Evolutionary conservation across 2,329 filamentous ascomycete species (phyloP), one percentile per base, ranked within the genome.

Genomic region (Cadophora gregata): DNA sequence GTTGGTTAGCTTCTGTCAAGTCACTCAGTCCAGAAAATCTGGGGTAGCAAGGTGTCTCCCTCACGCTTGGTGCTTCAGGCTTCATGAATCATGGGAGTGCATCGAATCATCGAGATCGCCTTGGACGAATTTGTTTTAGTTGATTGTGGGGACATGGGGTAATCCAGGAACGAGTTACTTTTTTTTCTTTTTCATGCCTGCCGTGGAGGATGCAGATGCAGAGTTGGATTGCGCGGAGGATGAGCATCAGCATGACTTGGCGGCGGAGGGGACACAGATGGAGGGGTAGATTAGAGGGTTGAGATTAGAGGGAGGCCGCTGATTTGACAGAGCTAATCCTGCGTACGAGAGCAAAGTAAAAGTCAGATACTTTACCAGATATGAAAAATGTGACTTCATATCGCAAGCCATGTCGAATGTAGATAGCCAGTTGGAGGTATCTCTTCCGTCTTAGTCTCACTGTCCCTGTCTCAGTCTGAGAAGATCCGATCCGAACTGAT

Each of bases 1-100:
- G 38, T 5, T 12, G 38, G 53, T 62, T 50, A 55, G 36, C 48
- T 51, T 47, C 51, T 55, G 61, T 50, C 31, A 63, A 50, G 27
- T 62, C n/a, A n/a, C 29, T 33, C 50, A 16, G 31, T 6, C 31
- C 10, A 6, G 5, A 29, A 45, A 51, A 25, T 51, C 48, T 29
- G 48, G 48, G 48, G 48, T 51, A 51, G 24, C n/a, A n/a, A n/a
- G n/a, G n/a, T n/a, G n/a, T n/a, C n/a, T 19, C 12, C 21, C 21
- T 25, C 21, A 14, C 24, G 16, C 21, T n/a, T 50, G 21, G 24
- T 50, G 24, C 48, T 29, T 19, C 12, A 51, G 25, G 42, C 42
- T 21, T 21, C 14, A 29, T 27, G 24, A 29, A 29, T 29, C 48
- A 51, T 42, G 47, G 42, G 25, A 53, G 31, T 53, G 47, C 60